Conservation (phyloP, 208 protist species). For the Strigomonas oncopelti region DNA sequence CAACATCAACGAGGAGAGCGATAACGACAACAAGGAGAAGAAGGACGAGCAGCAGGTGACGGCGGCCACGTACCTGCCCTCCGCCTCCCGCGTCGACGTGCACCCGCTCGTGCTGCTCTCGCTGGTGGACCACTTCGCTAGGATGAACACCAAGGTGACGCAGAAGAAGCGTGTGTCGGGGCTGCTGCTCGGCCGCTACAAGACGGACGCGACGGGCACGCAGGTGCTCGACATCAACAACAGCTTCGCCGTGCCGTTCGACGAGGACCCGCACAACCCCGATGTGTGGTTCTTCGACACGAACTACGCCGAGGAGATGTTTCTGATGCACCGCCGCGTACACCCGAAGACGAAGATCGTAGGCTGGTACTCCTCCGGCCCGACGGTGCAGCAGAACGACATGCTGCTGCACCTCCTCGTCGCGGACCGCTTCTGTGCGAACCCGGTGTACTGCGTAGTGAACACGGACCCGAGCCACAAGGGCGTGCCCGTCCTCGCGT, state of each 20-base stretch:
- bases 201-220: slow-evolving; percentile 36
- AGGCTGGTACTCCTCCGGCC: slow-evolving; percentile 99
- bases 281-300: slow-evolving; percentile 99
- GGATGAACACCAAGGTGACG: slow-evolving; percentile 90
- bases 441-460: slow-evolving; percentile 91
- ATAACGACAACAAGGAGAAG: slow-evolving; percentile 18
- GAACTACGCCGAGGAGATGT: slow-evolving; percentile 96
- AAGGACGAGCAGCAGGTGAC: slow-evolving; percentile 20
- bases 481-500: slow-evolving; percentile 84
- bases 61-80: slow-evolving; percentile 32
- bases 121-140: slow-evolving; percentile 99
- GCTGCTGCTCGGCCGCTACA: slow-evolving; percentile 93
- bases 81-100: slow-evolving; percentile 90
- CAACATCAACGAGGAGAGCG: neutral
- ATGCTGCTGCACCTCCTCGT: slow-evolving; percentile 97
- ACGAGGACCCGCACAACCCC: slow-evolving; percentile 96
- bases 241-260: slow-evolving; percentile 99
- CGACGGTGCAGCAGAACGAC: slow-evolving; percentile 94
- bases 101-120: slow-evolving; percentile 98
- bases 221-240: slow-evolving; percentile 93
- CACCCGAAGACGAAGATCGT: slow-evolving; percentile 97
- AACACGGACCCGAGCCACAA: slow-evolving; percentile 88
- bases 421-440: slow-evolving; percentile 86
- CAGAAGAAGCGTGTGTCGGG: slow-evolving; percentile 96
- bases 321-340: slow-evolving; percentile 98